These are phyloP conservation scores for Lentinula sp. DNA, from an alignment of 768 basidiomycete species.

Conservation along the genomic window DNA sequence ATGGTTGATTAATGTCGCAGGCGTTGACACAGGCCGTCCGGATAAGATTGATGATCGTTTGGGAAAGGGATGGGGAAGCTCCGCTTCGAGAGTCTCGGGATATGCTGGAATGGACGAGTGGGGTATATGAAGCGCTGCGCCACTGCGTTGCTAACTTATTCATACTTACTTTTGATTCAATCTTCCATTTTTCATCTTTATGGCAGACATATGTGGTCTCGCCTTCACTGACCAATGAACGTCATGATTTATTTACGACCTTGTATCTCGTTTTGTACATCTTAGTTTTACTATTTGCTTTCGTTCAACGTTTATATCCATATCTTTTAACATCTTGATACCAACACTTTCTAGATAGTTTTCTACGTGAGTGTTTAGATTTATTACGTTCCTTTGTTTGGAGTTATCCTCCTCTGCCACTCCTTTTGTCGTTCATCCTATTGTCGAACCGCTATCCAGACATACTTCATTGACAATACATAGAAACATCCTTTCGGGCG, in stretches of 20 bases:
- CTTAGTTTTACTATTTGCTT: background rate
- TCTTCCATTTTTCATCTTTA: background rate
- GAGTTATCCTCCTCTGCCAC: too few species aligned
- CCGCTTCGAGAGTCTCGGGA: background rate
- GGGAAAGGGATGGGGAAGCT: background rate
- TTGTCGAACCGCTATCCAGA: too few species aligned
- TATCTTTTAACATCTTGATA: background rate
- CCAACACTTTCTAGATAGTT: background rate
- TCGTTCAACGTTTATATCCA: background rate
- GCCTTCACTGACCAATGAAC: background rate
- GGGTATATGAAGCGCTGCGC: background rate
- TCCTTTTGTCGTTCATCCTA: background rate
- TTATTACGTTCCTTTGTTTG: background rate
- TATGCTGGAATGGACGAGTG: constrained; percentile 1
- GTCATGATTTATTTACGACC: background rate
- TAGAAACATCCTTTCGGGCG: too few species aligned
- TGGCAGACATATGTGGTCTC: background rate
- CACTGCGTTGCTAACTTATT: background rate
- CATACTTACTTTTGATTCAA: background rate
- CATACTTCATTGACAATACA: too few species aligned
- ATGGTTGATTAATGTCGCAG: background rate
- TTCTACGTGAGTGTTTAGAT: background rate
- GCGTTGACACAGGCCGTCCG: background rate
- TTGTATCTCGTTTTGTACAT: background rate
- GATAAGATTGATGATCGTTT: background rate